Evolutionary conservation across 345 rosid genomes (phyloP), one percentile per base, ranked within the genome.

Genomic region (Syzygium jambos): DNA sequence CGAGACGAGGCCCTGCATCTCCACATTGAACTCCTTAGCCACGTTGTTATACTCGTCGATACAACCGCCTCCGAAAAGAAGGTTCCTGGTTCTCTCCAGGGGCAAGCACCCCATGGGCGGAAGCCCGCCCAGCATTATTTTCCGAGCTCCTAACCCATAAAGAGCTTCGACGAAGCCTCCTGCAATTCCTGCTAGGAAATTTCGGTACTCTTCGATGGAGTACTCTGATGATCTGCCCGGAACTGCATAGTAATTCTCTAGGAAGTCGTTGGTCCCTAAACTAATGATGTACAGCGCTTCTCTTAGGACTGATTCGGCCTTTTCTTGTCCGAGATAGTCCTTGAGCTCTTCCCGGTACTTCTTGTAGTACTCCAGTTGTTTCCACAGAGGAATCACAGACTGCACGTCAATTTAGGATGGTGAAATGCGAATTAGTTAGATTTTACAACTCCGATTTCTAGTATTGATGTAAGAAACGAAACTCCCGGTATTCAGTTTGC

Each of bases 31-130:
- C 21, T 93, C 93, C 90, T 82, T 84, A 54, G 99, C 95, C 57
- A 92, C 98, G 51, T 78, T 84, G 84, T 97, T 95, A 86, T 94
- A 94, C 89, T 97, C 92, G 88, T 92, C 91, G 1, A 89, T 82
- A 29, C 99, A 96, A 15, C 84, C 88, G 87, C 94, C 90, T 49
- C 92, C 91, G 6, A 68, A 87, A 38, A 91, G 87, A 41, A 95
- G 46, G 84, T 93, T 93, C n/a, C 93, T 93, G 16, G 98, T 89
- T 92, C 98, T 92, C 89, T 97, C 98, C 86, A 96, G 61, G 7
- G 98, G 98, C 86, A 96, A 90, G 89, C 99, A 96, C 83, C 99
- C 98, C 93, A 96, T 93, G 9, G 98, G 99, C 87, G 95, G 92
- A 86, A 96, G 92, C 55, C 98, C 98, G 0, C 89, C 46, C n/a